A percentile compares a stretch with the other conserved stretches of the same genome.
phyloP scores from a whole-genome alignment of 805 yeast genomes.

The Ogataea kodamae region DNA sequence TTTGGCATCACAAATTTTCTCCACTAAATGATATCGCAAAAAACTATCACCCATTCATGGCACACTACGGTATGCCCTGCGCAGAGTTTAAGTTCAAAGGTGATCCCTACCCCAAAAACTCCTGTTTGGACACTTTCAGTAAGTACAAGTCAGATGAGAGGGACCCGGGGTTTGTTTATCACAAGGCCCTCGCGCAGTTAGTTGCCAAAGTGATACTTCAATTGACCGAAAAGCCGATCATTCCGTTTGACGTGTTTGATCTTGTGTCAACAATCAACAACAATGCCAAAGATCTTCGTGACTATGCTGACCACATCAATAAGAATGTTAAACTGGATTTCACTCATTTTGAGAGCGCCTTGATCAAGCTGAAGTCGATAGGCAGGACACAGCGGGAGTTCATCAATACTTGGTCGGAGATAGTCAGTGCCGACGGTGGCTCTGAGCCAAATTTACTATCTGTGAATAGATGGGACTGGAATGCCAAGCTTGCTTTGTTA shows the following conservation, averaged over 20 bases:
- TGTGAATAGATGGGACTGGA: slow-evolving; percentile 77
- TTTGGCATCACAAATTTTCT: slow-evolving; percentile 22
- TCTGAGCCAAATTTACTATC: slow-evolving; percentile 71
- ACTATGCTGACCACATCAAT: slow-evolving; percentile 29
- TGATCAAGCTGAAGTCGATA: slow-evolving; percentile 38
- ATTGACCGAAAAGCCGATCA: slow-evolving; percentile 69
- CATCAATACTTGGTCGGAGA: slow-evolving; percentile 59
- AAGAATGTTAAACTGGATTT: slow-evolving; percentile 22
- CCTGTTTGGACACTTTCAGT: slow-evolving; percentile 65
- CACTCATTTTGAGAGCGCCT: slow-evolving; percentile 26
- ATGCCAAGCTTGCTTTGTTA: slow-evolving; percentile 56
- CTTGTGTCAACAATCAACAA: slow-evolving; percentile 43
- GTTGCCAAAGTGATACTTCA: slow-evolving; percentile 51
- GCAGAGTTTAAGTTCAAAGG: slow-evolving; percentile 50
- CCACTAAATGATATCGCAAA: slow-evolving; percentile 38
- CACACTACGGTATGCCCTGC: slow-evolving; percentile 65
- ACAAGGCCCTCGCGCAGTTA: slow-evolving; percentile 52
- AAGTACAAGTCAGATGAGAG: slow-evolving; percentile 44
- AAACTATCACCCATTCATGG: slow-evolving; percentile 66
- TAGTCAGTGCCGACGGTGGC: slow-evolving; percentile 50
- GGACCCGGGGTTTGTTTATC: slow-evolving; percentile 56
- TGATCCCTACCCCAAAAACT: slow-evolving; percentile 41
- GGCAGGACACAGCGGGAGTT: slow-evolving; percentile 53
- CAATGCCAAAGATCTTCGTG: slow-evolving; percentile 45
- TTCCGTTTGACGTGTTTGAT: slow-evolving; percentile 60